A percentile compares a stretch with the other conserved stretches of the same genome.
These are phyloP conservation scores for Hypomyces rosellus DNA, from an alignment of 2,329 filamentous ascomycete species.

Conservation along the genomic window DNA sequence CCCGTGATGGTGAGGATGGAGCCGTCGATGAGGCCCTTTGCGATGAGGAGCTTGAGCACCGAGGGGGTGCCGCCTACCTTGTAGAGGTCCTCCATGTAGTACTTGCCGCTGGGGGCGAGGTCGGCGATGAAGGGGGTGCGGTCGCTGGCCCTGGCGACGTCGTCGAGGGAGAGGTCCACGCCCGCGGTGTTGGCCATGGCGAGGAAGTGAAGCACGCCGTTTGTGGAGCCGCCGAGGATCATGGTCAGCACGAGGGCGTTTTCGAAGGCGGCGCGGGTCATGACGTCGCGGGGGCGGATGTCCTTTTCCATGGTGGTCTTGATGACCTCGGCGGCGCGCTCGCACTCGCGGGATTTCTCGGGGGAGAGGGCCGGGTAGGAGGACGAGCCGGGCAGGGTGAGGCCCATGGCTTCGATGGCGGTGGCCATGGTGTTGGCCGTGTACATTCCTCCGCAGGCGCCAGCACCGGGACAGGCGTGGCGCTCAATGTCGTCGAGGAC, in stretches of 20 bases:
- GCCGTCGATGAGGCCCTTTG: slow-evolving; percentile 69
- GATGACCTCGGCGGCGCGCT: slow-evolving; percentile 73
- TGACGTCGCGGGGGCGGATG: slow-evolving; percentile 71
- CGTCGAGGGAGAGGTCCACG: slow-evolving; percentile 70
- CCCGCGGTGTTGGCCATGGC: slow-evolving; percentile 85
- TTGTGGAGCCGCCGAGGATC: slow-evolving; percentile 85
- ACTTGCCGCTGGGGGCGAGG: slow-evolving; percentile 74
- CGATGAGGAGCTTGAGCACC: slow-evolving; percentile 79
- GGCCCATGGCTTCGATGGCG: slow-evolving; percentile 83
- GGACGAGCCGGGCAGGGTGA: slow-evolving; percentile 75
- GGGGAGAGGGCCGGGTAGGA: slow-evolving; percentile 76
- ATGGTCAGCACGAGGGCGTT: slow-evolving; percentile 88
- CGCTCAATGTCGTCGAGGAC: slow-evolving; percentile 78
- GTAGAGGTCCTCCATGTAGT: slow-evolving; percentile 85
- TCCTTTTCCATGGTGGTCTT: slow-evolving; percentile 73
- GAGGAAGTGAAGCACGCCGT: slow-evolving; percentile 81
- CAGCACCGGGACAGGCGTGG: slow-evolving; percentile 59
- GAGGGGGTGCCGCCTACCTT: slow-evolving; percentile 78
- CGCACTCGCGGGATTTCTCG: slow-evolving; percentile 80
- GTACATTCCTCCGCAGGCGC: slow-evolving; percentile 79
- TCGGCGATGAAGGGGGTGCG: slow-evolving; percentile 83
- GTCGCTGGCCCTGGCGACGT: slow-evolving; percentile 74
- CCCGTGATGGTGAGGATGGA: slow-evolving; percentile 76
- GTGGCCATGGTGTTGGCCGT: slow-evolving; percentile 91
- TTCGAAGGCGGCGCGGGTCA: slow-evolving; percentile 76